Base-by-base conservation (phyloP, 306 rosid genomes). In the Glycine tomentella region DNA sequence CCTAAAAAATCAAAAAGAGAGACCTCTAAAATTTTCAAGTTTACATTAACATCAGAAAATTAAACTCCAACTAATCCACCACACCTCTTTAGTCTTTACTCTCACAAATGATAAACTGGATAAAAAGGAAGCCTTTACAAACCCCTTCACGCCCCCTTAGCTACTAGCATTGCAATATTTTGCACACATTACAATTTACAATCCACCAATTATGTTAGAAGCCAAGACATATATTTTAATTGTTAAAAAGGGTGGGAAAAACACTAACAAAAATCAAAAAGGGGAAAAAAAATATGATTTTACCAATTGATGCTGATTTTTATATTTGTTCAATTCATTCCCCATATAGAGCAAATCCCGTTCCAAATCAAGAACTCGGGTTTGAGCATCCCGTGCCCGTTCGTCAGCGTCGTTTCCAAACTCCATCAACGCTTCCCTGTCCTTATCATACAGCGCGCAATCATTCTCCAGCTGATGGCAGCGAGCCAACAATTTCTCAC, bases 1-100 rank as follows among this genome's bases (percentile, higher is more conserved):
- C 40, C 3, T n/a, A 36, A 15, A 74, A 40, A 55, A 11, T 10
- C 77, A 36, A 55, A 51, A 38, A 50, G 31, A 36, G 63, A 44
- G 45, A 38, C 50, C 42, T 5, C 61, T 69, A 6, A 31, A 16
- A 50, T 49, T 50, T 63, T 63, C 58, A 49, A 69, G 44, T 40
- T 15, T 52, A 50, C 17, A 75, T 4, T 57, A 2, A 16, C 74
- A 59, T 7, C 45, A 49, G 15, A 76, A 75, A 70, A n/a, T 50
- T 8, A 62, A 77, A 64, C 38, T 66, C 56, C 80, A 81, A 51
- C 46, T 3, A 16, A 36, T 71, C 13, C 78, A 71, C 16, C 64
- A 48, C 61, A 36, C 36, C 15, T 4, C 55, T 14, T n/a, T n/a
- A n/a, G n/a, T n/a, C n/a, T n/a, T 0, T 16, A 42, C 3, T 46